Percentiles rank a stretch among this genome's conserved stretches.
Conservation (phyloP, 352 stramenopile species). For the Labyrinthula sp. region DNA sequence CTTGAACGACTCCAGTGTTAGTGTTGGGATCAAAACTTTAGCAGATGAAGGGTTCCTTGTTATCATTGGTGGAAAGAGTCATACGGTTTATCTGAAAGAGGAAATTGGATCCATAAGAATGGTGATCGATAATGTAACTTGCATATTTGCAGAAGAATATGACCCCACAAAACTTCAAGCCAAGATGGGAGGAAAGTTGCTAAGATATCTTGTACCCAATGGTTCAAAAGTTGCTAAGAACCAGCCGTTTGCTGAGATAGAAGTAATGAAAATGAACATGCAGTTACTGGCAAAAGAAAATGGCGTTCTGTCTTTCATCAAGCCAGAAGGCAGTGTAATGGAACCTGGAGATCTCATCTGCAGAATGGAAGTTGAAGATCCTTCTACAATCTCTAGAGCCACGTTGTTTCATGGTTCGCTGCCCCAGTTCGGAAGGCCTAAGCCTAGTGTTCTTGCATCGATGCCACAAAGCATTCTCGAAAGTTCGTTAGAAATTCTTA, state of each 20-base stretch:
- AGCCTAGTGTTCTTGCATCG: conserved; percentile 29
- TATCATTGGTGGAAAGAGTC: conserved; percentile 76
- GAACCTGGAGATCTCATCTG: conserved; percentile 82
- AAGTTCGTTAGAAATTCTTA: conserved; percentile 53
- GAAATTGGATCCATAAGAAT: conserved; percentile 64
- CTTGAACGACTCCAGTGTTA: conserved; percentile 57
- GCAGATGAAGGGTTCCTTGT: conserved; percentile 95
- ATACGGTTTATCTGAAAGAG: conserved; percentile 84
- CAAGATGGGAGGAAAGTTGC: conserved; percentile 92
- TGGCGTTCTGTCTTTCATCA: conserved; percentile 75
- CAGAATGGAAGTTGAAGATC: conserved; percentile 89
- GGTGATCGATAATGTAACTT: conserved; percentile 75
- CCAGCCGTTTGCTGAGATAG: conserved; percentile 64
- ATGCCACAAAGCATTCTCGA: conserved; percentile 48
- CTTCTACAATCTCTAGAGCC: conserved; percentile 76
- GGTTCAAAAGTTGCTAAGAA: conserved; percentile 61
- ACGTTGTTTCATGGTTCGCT: conserved; percentile 66
- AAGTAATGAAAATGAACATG: conserved; percentile 99
- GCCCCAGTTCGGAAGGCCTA: conserved; percentile 33
- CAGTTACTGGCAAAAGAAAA: conserved; percentile 83
- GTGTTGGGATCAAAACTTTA: conserved; percentile 78
- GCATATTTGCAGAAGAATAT: conserved; percentile 96
- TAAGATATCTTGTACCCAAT: conserved; percentile 92
- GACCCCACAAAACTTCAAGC: conserved; percentile 88
- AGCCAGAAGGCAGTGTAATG: conserved; percentile 82